Conservation (phyloP, 257 asterid genomes). For the Nicotiana otophora region DNA sequence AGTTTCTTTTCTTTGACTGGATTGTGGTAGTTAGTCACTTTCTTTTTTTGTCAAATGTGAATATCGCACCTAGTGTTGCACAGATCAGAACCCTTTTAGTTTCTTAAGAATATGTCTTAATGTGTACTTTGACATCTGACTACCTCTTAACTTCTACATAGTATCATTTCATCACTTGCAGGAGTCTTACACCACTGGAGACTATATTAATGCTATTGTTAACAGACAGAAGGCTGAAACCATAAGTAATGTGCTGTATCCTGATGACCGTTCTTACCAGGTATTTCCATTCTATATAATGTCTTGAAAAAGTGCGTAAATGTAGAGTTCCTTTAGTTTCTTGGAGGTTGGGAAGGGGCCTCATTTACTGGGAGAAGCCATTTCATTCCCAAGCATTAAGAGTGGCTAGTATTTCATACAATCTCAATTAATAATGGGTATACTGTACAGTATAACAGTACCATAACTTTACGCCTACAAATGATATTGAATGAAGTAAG, state of each 20-base stretch:
- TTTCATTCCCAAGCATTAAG: no score
- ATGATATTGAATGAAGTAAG: no score
- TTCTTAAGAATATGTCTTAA: neutral
- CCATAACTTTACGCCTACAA: no score
- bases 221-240: slow-evolving; percentile 47
- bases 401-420: neutral
- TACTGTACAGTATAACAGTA: no score
- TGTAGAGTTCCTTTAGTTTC: neutral
- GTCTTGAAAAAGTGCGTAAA: neutral
- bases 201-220: slow-evolving; percentile 40
- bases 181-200: slow-evolving; percentile 49
- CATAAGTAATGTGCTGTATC: slow-evolving; percentile 45
- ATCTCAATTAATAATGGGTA: neutral
- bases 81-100: neutral
- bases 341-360: neutral
- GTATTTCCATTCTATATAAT: slow-evolving; percentile 13
- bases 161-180: slow-evolving; percentile 14
- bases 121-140: neutral
- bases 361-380: no score
- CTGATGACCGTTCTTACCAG: slow-evolving; percentile 57
- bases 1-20: neutral
- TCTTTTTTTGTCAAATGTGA: neutral
- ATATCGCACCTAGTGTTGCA: neutral
- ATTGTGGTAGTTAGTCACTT: neutral
- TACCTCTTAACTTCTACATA: neutral